Conservation (phyloP, 306 rosid species). For the Quercus bicolor region DNA sequence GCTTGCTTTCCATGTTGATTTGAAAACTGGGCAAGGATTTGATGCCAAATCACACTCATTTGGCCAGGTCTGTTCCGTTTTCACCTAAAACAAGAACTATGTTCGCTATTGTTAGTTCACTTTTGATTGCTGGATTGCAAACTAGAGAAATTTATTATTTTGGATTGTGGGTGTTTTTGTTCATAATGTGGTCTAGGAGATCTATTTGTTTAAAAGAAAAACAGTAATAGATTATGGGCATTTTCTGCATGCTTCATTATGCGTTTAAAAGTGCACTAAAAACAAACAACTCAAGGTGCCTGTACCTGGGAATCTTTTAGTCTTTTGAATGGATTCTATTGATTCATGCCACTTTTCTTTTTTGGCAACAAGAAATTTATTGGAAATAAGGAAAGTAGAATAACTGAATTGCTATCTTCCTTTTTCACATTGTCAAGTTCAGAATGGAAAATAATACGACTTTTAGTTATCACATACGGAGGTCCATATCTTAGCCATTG, state of each 20-base stretch:
- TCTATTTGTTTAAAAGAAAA: too few species aligned
- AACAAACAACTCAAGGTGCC: too few species aligned
- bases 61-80: constrained; percentile 33
- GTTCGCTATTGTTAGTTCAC: not conserved
- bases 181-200: too few species aligned
- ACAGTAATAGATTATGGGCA: too few species aligned
- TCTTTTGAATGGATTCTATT: not conserved
- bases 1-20: constrained; percentile 62
- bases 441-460: not conserved
- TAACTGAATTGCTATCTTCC: not conserved
- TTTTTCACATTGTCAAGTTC: not conserved
- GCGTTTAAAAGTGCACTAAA: too few species aligned
- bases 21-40: constrained; percentile 71
- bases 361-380: not conserved
- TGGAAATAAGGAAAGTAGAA: not conserved
- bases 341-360: not conserved
- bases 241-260: too few species aligned
- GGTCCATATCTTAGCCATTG: too few species aligned
- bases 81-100: not conserved
- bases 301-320: not conserved
- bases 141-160: not conserved
- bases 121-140: constrained; percentile 18
- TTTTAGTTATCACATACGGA: not conserved
- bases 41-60: constrained; percentile 54
- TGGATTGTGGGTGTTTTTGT: not conserved